Conservation (phyloP, 768 basidiomycete genomes). For the Serendipita sp. region DNA sequence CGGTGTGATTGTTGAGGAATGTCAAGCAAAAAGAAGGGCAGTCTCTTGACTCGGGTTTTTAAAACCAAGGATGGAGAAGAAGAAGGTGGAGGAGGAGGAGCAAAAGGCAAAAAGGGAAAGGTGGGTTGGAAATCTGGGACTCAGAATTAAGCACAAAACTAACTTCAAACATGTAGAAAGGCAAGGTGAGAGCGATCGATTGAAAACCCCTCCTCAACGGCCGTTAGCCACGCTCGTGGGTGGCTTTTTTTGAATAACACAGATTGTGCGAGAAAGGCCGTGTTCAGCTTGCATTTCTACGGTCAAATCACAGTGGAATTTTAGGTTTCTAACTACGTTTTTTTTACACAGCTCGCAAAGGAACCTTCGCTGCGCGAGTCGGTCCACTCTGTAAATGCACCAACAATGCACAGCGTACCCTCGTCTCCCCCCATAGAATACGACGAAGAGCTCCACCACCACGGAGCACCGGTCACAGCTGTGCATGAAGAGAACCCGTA, state of each 20-base stretch:
- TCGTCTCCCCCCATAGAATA: neutral
- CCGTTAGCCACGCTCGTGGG: neutral
- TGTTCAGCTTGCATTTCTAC: too few species aligned
- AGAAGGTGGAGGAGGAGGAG: neutral
- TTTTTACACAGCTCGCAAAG: neutral
- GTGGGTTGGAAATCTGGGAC: neutral
- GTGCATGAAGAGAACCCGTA: constrained; percentile 5
- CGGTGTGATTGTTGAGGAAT: neutral
- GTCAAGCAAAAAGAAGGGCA: neutral
- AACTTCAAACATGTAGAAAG: neutral
- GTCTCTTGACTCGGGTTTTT: neutral
- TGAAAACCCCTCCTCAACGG: neutral
- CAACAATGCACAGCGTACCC: neutral
- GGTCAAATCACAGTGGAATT: too few species aligned
- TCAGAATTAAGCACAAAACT: neutral
- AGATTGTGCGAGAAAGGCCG: neutral
- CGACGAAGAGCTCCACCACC: neutral
- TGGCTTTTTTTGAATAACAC: neutral
- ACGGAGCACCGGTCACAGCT: neutral
- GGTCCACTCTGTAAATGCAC: neutral
- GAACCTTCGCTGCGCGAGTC: constrained; percentile 1
- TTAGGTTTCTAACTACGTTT: neutral
- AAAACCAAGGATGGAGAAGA: neutral
- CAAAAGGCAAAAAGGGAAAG: constrained; percentile 6
- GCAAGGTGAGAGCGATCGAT: neutral